Evolutionary conservation across 1,284 basidiomycete species (phyloP), one percentile per base, ranked within the genome.

Genomic region (Heterobasidion irregulare): DNA sequence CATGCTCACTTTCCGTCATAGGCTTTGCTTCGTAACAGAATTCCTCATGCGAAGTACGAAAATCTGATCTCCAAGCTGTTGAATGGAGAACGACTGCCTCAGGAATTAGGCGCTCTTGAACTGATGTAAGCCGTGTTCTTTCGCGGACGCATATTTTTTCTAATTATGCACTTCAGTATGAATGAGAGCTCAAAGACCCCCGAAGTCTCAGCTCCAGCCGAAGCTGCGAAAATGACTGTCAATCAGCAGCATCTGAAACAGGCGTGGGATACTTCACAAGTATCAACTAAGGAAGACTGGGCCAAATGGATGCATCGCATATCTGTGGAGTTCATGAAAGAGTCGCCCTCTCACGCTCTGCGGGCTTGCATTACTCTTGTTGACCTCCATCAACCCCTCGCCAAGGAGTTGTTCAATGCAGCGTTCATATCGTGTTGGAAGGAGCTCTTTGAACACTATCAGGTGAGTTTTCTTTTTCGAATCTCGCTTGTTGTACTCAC

Each of bases 351-450:
- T 7, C 94, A 98, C 73, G 96, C 97, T 34, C 78, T 99, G 49
- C 84, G 97, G 53, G 96, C 97, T 1, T 99, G 96, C 66, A 92
- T 94, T 76, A 92, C 86, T 65, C 74, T 99, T 49, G 94, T 98
- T 1, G 93, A 98, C 64, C 86, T 91, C 26, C 93, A 99, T 70
- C 83, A 86, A 13, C 93, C 95, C 0, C 78, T 99, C 56, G 94
- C 94, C 0, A 89, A 92, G 63, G 95, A 98, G 65, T 75, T 99
- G 8, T 99, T 99, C 78, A 99, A 99, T 68, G 94, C 96, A 9
- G 97, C 97, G 0, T 99, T 99, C 69, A 84, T 99, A 15, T 98
- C 95, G 6, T 99, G 97, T 64, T 99, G 96, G 96, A 84, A 86
- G 6, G 95, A 98, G 65, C 74, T 99, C 7, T 98, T 95, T 65